Conservation (phyloP, 1,139 yeast species). For the Pneumocystis sp. region DNA sequence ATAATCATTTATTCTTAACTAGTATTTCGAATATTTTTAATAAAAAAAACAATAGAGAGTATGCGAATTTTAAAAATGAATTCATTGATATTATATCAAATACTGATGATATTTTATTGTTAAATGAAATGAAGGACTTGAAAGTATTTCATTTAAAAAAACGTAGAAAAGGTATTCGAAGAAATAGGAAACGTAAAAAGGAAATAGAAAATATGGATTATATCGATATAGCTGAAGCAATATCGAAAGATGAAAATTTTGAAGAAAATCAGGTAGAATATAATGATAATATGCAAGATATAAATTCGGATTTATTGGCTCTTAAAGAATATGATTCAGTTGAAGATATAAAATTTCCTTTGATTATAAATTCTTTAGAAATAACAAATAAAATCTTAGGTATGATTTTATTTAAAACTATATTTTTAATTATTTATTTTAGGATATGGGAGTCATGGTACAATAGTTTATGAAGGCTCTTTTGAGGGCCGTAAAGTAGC, state of each 20-base stretch:
- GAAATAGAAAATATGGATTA: neutral
- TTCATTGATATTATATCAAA: neutral
- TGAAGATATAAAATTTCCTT: neutral
- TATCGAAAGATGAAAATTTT: neutral
- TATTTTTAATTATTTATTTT: neutral
- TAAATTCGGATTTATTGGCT: neutral
- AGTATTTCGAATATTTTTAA: neutral
- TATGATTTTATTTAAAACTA: neutral
- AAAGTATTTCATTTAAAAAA: neutral
- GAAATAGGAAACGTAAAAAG: conserved; percentile 2
- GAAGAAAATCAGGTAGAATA: neutral
- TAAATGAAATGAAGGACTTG: neutral
- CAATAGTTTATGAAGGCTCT: conserved; percentile 78
- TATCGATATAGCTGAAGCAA: neutral
- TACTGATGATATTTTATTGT: neutral
- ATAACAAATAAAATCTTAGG: conserved; percentile 52
- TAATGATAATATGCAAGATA: neutral
- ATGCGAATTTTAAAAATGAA: neutral
- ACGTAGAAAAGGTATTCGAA: conserved; percentile 8
- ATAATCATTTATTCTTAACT: neutral
- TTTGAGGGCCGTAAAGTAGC: conserved; percentile 93
- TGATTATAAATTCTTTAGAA: conserved; percentile 14
- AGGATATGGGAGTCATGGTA: conserved; percentile 96
- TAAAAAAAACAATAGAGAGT: neutral
- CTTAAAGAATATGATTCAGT: neutral